Percentiles rank a stretch among this genome's conserved stretches.
Conservation (phyloP, 805 yeast genomes). For the Candida suzukii region DNA sequence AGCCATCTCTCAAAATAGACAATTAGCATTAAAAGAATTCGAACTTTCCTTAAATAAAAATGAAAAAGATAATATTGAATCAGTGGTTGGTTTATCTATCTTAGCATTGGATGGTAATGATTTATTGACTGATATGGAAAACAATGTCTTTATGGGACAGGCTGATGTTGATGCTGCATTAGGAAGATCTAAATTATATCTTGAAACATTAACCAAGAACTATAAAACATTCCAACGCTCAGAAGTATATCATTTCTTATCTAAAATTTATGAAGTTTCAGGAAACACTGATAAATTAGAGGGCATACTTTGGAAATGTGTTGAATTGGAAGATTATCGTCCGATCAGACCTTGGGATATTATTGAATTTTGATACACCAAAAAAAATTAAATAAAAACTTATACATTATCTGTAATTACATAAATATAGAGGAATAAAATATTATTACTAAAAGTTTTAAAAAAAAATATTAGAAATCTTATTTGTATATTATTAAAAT, state of each 20-base stretch:
- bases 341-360: slow-evolving; percentile 36
- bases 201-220: slow-evolving; percentile 33
- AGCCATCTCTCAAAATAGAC: slow-evolving; percentile 23
- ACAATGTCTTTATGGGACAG: slow-evolving; percentile 40
- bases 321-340: slow-evolving; percentile 54
- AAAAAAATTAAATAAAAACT: background rate
- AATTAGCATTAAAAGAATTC: slow-evolving; percentile 51
- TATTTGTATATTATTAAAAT: too few species aligned
- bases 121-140: slow-evolving; percentile 13
- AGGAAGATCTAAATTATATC: slow-evolving; percentile 44
- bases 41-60: slow-evolving; percentile 51
- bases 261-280: slow-evolving; percentile 56
- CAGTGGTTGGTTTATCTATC: slow-evolving; percentile 48
- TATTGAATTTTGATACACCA: background rate
- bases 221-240: slow-evolving; percentile 33
- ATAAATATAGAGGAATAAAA: too few species aligned
- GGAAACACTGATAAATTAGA: slow-evolving; percentile 40
- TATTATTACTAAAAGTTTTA: too few species aligned
- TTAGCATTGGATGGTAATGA: slow-evolving; percentile 32
- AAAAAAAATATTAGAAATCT: too few species aligned
- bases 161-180: slow-evolving; percentile 55
- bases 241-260: slow-evolving; percentile 68
- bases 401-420: too few species aligned
- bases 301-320: slow-evolving; percentile 52
- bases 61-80: slow-evolving; percentile 38